Evolutionary conservation across 164 flowering plant genomes (phyloP).

Genomic region (Stephania japonica): DNA sequence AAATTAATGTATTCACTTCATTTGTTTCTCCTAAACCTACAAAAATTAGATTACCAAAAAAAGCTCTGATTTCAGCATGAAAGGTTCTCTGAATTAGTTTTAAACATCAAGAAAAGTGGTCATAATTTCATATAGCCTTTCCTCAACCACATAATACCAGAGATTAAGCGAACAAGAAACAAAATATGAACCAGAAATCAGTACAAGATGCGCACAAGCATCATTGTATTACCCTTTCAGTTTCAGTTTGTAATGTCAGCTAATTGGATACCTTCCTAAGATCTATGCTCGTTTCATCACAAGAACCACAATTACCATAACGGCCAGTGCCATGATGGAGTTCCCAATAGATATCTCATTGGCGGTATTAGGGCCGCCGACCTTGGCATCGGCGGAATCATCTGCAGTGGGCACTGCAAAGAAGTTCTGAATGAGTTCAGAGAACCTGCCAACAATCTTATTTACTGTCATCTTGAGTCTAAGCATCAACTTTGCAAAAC

Average conservation of each 20-base stretch:
- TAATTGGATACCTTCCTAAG: not conserved
- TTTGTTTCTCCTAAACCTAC: not conserved
- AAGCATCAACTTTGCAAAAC: constrained; percentile 23
- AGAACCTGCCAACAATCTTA: constrained; percentile 37
- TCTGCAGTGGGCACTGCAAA: constrained; percentile 30
- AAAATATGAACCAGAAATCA: not conserved
- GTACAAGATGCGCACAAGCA: no score
- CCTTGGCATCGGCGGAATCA: constrained; percentile 14
- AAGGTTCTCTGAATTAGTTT: not conserved
- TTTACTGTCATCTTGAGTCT: constrained; percentile 32
- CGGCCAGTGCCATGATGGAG: constrained; percentile 38
- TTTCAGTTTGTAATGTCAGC: constrained; percentile 4
- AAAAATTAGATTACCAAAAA: not conserved
- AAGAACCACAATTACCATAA: constrained; percentile 38
- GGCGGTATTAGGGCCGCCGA: not conserved
- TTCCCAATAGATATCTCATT: constrained; percentile 24
- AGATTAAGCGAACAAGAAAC: not conserved
- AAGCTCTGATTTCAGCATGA: not conserved
- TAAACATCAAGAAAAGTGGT: not conserved
- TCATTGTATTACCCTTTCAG: no score
- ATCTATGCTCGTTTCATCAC: constrained; percentile 31
- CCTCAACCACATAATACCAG: not conserved
- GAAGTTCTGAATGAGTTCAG: constrained; percentile 33
- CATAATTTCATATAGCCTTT: not conserved
- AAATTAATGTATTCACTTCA: not conserved